Percentiles rank a stretch among this genome's conserved stretches.
phyloP scores from a whole-genome alignment of 176 grass and related monocot genomes.

The Secale cereale region DNA sequence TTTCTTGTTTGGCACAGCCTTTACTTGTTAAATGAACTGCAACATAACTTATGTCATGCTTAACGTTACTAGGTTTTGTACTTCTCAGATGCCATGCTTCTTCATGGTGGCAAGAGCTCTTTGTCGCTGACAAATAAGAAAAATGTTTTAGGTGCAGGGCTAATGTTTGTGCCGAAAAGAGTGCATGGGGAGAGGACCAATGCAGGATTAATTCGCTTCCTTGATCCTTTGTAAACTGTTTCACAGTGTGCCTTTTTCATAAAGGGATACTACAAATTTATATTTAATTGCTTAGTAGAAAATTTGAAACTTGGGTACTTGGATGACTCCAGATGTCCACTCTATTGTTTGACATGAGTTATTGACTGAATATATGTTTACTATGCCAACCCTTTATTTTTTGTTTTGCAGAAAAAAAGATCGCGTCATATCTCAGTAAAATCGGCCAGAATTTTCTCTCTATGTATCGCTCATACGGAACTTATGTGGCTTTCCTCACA shows the following conservation, averaged over 20 bases:
- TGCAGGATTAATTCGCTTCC: not conserved
- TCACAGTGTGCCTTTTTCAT: not conserved
- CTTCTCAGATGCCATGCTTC: conserved; percentile 2
- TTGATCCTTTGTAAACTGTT: not conserved
- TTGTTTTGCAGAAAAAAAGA: conserved; percentile 74
- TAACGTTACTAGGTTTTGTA: not conserved
- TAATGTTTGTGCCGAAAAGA: not conserved
- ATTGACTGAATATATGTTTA: conserved; percentile 18
- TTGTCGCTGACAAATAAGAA: not conserved
- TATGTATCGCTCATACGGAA: conserved; percentile 88
- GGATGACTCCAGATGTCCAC: not conserved
- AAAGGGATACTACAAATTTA: not conserved
- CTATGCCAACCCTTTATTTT: conserved; percentile 24
- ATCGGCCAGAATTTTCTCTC: conserved; percentile 81
- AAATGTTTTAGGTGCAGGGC: not conserved
- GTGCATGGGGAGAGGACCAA: not conserved
- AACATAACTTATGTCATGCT: not conserved
- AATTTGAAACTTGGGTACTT: not conserved
- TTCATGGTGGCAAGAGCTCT: not conserved
- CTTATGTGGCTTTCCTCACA: conserved; percentile 94
- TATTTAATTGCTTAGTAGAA: not conserved
- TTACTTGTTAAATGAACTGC: conserved; percentile 9
- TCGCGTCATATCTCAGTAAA: conserved; percentile 89
- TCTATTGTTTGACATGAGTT: not conserved
- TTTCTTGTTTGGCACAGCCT: not conserved